These are phyloP conservation scores for Phalaenopsis hybrid DNA, from an alignment of 116 monocot species.

Conservation along the genomic window DNA sequence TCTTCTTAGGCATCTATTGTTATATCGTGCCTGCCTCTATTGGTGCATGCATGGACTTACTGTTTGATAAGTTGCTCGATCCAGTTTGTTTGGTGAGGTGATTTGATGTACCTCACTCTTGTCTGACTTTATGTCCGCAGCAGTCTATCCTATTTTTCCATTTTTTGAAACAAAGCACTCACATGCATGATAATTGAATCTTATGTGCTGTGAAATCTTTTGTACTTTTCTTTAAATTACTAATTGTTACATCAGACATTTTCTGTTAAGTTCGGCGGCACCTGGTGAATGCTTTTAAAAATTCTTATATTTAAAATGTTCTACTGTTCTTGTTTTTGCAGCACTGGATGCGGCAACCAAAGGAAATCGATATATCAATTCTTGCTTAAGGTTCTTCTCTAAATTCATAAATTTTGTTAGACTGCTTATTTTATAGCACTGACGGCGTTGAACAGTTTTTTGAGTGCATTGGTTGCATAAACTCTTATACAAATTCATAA, in stretches of 20 bases:
- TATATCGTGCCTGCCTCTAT: no score
- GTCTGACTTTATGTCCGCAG: no score
- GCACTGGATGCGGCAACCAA: conserved; percentile 91
- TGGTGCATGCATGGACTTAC: no score
- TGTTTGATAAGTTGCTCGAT: no score
- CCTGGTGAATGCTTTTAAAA: background rate
- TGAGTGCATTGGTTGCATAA: background rate
- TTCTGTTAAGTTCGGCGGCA: background rate
- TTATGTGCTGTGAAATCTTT: no score
- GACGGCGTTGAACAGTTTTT: background rate
- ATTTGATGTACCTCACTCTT: no score
- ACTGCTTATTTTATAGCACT: background rate
- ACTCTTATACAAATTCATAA: background rate
- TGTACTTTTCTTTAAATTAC: no score
- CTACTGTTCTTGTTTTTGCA: conserved; percentile 29
- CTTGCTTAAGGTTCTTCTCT: conserved; percentile 65
- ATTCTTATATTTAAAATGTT: background rate
- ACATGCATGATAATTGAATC: no score
- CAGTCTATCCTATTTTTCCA: no score
- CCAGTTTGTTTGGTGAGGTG: no score
- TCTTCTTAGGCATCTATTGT: no score
- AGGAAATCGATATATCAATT: conserved; percentile 92
- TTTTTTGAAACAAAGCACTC: no score
- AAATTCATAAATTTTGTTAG: background rate
- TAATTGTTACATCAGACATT: background rate